Percentiles rank a stretch among this genome's conserved stretches.
Conservation (phyloP, 202 grass and related monocot species). For the Zizania palustris region DNA sequence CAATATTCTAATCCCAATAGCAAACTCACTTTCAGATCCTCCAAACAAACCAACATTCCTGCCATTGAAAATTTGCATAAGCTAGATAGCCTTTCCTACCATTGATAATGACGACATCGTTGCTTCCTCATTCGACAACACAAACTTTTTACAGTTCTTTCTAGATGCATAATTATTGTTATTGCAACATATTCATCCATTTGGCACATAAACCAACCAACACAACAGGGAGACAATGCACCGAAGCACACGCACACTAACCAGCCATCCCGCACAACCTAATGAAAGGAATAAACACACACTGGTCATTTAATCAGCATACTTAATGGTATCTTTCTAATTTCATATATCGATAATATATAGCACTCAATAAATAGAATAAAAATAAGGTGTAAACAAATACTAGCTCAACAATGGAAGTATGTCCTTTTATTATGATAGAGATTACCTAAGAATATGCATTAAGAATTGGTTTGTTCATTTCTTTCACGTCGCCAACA, state of each 20-base stretch:
- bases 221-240: conserved; percentile 59
- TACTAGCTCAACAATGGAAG: too few relatives aligned
- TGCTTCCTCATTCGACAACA: conserved; percentile 88
- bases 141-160: conserved; percentile 98
- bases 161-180: conserved; percentile 99
- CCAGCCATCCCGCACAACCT: conserved; percentile 67
- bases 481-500: too few relatives aligned
- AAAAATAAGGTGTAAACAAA: not conserved
- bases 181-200: conserved; percentile 95
- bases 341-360: conserved; percentile 29
- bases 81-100: conserved; percentile 64
- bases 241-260: conserved; percentile 65
- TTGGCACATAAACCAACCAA: conserved; percentile 67
- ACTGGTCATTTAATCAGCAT: conserved; percentile 56
- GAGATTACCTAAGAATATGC: too few relatives aligned
- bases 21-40: too few relatives aligned
- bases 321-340: conserved; percentile 40
- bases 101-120: conserved; percentile 83
- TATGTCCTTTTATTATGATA: too few relatives aligned
- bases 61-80: conserved; percentile 87
- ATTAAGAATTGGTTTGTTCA: too few relatives aligned
- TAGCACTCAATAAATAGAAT: conserved; percentile 20
- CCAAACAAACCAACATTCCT: too few relatives aligned
- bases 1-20: too few relatives aligned
- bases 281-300: conserved; percentile 58